phyloP scores from a whole-genome alignment of 306 rosid genomes.

The Cyclanthera cordifolia region DNA sequence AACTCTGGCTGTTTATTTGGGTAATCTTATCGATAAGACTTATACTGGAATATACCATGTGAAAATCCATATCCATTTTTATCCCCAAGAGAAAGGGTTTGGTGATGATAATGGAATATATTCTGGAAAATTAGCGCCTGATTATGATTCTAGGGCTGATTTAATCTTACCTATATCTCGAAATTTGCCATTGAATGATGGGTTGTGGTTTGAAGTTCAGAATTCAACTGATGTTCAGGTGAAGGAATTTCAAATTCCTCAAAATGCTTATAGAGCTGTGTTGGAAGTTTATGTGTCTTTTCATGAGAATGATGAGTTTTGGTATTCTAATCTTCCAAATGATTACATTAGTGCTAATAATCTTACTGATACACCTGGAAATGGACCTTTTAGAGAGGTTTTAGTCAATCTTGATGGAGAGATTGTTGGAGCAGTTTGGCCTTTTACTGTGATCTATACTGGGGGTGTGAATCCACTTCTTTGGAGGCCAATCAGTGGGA shows the following conservation, averaged over 20 bases:
- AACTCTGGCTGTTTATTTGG: constrained; percentile 66
- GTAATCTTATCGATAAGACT: constrained; percentile 44
- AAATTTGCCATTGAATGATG: constrained; percentile 50
- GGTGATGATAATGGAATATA: constrained; percentile 6
- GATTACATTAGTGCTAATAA: constrained; percentile 55
- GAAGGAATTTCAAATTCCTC: constrained; percentile 56
- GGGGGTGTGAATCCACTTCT: constrained; percentile 84
- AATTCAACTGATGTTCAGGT: constrained; percentile 32
- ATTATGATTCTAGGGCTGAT: constrained; percentile 50
- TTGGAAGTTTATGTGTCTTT: constrained; percentile 83
- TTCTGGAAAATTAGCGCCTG: constrained; percentile 17
- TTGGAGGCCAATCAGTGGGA: constrained; percentile 86
- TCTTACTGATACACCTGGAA: constrained; percentile 40
- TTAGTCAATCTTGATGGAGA: constrained; percentile 49
- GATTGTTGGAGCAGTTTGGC: constrained; percentile 67
- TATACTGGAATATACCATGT: constrained; percentile 86
- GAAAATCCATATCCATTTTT: constrained; percentile 43
- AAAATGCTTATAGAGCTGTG: constrained; percentile 68
- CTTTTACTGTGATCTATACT: constrained; percentile 76
- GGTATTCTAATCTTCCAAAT: constrained; percentile 58
- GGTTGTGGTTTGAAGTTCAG: constrained; percentile 61
- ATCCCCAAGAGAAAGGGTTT: constrained; percentile 27
- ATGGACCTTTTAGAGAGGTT: constrained; percentile 90
- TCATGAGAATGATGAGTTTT: constrained; percentile 85
- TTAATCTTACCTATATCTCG: constrained; percentile 67